Evolutionary conservation across 1,139 yeast genomes (phyloP).

Genomic region (Saccharomycopsis hybrid): DNA sequence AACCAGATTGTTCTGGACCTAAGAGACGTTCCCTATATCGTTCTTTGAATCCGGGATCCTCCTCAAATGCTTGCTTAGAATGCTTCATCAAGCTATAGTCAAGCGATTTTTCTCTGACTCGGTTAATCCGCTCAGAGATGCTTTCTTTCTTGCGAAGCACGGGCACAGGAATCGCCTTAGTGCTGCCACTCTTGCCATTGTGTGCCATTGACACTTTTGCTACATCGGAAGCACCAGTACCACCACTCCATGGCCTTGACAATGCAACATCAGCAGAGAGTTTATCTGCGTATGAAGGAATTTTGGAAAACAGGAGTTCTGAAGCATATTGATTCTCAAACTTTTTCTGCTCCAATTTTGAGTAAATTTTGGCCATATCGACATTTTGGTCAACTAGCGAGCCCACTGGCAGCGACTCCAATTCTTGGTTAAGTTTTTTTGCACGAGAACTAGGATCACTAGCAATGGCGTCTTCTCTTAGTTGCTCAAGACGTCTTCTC

Average conservation of each 20-base stretch:
- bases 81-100: slow-evolving; percentile 53
- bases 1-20: slow-evolving; percentile 46
- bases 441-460: background rate
- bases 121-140: slow-evolving; percentile 38
- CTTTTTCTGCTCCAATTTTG: slow-evolving; percentile 27
- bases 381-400: slow-evolving; percentile 24
- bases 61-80: slow-evolving; percentile 24
- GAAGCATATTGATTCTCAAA: slow-evolving; percentile 34
- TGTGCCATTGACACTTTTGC: background rate
- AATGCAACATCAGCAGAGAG: slow-evolving; percentile 50
- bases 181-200: background rate
- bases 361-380: slow-evolving; percentile 25
- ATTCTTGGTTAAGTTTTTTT: background rate
- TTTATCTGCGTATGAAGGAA: slow-evolving; percentile 42
- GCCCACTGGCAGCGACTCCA: slow-evolving; percentile 16
- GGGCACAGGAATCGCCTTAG: background rate
- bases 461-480: slow-evolving; percentile 36
- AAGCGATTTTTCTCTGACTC: slow-evolving; percentile 59
- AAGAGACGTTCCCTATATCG: slow-evolving; percentile 56
- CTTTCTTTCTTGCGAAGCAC: slow-evolving; percentile 7
- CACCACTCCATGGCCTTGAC: slow-evolving; percentile 64
- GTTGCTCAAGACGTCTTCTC: slow-evolving; percentile 33
- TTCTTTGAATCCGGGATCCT: slow-evolving; percentile 53
- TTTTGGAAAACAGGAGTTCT: slow-evolving; percentile 33
- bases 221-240: slow-evolving; percentile 32